phyloP scores from a whole-genome alignment of 805 yeast genomes.

The Saccharomycopsis fermentans region DNA sequence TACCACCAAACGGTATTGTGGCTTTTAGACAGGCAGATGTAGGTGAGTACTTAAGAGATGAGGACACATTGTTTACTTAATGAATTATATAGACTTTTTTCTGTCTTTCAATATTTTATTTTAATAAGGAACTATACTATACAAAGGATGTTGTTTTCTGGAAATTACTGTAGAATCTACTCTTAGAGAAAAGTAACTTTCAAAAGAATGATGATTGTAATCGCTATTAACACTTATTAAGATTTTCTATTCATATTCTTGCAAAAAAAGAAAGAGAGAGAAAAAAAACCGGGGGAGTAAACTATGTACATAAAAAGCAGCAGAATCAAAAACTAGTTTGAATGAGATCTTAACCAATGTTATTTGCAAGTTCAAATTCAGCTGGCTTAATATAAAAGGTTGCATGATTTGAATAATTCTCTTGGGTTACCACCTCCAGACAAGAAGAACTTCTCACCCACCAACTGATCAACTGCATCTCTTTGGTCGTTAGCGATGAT shows the following conservation, averaged over 20 bases:
- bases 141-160: neutral
- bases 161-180: neutral
- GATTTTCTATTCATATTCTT: neutral
- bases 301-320: neutral
- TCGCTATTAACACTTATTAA: neutral
- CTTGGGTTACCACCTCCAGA: conserved; percentile 63
- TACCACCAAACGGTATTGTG: conserved; percentile 90
- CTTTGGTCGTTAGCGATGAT: conserved; percentile 24
- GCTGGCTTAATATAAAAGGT: conserved; percentile 22
- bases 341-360: too few relatives aligned
- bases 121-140: neutral
- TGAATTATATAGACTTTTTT: neutral
- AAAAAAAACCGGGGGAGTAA: neutral
- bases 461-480: conserved; percentile 23
- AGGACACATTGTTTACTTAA: conserved; percentile 85
- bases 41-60: conserved; percentile 96
- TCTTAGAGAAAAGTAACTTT: neutral
- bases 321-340: neutral
- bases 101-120: neutral
- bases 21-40: conserved; percentile 96
- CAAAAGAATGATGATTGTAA: neutral
- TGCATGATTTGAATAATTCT: conserved; percentile 34
- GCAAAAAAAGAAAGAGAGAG: neutral
- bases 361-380: too few relatives aligned
- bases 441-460: conserved; percentile 40